These are phyloP conservation scores for Termitomyces sp. DNA, from an alignment of 768 basidiomycete species.

Conservation along the genomic window DNA sequence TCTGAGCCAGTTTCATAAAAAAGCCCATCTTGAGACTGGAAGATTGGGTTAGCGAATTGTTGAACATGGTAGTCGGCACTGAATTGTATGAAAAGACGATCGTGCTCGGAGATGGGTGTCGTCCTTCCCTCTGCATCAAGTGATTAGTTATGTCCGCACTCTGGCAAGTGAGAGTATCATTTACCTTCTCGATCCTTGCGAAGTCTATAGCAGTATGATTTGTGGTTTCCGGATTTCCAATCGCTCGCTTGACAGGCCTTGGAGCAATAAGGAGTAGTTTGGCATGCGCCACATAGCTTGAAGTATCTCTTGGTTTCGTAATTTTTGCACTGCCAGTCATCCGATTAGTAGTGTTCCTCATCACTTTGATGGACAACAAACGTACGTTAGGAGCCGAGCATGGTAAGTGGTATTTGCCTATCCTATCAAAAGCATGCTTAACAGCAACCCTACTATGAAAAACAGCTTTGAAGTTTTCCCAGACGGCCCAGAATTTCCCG, in stretches of 20 bases:
- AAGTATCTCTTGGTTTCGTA: constrained; percentile 1
- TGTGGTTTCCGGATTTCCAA: constrained; percentile 1
- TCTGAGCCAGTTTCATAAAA: not conserved
- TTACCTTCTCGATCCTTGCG: not conserved
- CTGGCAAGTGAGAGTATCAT: not conserved
- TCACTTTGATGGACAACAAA: not conserved
- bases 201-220: not conserved
- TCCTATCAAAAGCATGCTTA: constrained; percentile 1
- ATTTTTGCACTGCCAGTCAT: not conserved
- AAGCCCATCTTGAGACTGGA: not conserved
- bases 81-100: constrained; percentile 1
- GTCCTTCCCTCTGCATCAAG: not conserved
- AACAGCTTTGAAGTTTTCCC: not conserved
- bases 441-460: not conserved
- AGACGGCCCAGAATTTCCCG: not conserved
- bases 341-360: not conserved
- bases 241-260: constrained; percentile 4
- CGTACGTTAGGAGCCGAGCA: not conserved
- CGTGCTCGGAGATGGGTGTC: constrained; percentile 2
- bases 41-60: not conserved
- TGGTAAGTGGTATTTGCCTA: constrained; percentile 1
- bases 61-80: not conserved
- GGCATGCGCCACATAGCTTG: constrained; percentile 2
- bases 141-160: not conserved
- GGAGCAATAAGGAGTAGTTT: constrained; percentile 2